These are phyloP conservation scores for Niveomyces coronatus DNA, from an alignment of 2,329 filamentous ascomycete species.

Conservation along the genomic window DNA sequence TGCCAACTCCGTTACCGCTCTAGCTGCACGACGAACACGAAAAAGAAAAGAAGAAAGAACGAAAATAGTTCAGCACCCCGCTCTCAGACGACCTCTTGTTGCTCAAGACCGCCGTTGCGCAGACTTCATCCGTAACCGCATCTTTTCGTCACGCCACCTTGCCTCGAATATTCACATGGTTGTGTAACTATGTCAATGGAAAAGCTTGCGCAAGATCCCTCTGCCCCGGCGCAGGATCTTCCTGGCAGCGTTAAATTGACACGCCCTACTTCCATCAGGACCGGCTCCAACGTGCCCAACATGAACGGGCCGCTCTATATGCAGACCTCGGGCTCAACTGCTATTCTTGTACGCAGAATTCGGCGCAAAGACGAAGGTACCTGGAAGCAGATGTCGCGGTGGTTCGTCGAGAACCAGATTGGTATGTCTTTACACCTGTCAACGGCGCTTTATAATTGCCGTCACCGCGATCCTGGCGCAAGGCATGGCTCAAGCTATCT, in stretches of 20 bases:
- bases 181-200: conserved; percentile 1
- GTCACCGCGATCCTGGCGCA: no score
- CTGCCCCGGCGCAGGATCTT: conserved; percentile 1
- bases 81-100: neutral
- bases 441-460: neutral
- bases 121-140: neutral
- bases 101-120: neutral
- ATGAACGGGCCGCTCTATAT: conserved; percentile 50
- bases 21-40: conserved; percentile 1
- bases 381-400: conserved; percentile 50
- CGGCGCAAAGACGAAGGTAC: conserved; percentile 54
- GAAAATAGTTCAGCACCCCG: conserved; percentile 5
- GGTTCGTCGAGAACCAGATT: conserved; percentile 71
- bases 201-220: neutral
- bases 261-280: conserved; percentile 20
- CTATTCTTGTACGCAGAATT: conserved; percentile 44
- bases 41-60: neutral
- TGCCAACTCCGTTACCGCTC: conserved; percentile 6
- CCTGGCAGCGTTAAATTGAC: conserved; percentile 14
- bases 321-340: conserved; percentile 41
- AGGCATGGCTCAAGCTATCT: no score
- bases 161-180: neutral
- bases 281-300: conserved; percentile 26
- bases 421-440: conserved; percentile 41
- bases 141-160: neutral